Conservation (phyloP, 345 rosid genomes). For the Melaleuca quinquenervia region DNA sequence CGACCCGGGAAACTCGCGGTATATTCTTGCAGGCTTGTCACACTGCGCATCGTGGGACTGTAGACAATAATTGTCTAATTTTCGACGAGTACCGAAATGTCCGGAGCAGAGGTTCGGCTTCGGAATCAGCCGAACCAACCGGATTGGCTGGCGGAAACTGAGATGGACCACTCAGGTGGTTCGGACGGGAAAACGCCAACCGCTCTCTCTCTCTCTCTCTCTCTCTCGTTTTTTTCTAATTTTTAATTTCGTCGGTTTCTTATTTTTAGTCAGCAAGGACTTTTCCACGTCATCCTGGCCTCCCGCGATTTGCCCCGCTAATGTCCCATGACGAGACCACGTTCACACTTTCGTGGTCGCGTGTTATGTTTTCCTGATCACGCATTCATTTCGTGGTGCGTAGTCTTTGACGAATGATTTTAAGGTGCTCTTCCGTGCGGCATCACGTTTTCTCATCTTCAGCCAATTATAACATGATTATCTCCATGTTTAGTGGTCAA, state of each 20-base stretch:
- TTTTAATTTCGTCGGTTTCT: neutral
- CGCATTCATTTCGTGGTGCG: neutral
- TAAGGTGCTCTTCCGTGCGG: accelerated
- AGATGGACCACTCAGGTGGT: neutral
- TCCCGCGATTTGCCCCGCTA: neutral
- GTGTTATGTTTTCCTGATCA: neutral
- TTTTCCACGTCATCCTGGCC: neutral
- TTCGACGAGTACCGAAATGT: neutral
- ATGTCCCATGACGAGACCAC: neutral
- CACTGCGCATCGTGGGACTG: neutral
- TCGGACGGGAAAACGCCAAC: neutral
- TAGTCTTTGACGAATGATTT: neutral
- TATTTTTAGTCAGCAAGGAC: neutral
- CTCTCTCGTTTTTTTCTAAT: too few species aligned
- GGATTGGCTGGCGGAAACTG: neutral
- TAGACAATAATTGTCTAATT: neutral
- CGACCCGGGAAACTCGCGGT: neutral
- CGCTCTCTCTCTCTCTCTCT: neutral
- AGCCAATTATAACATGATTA: neutral
- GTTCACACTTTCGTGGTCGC: neutral
- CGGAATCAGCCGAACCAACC: neutral
- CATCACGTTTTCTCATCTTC: neutral
- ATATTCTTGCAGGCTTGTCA: too few species aligned
- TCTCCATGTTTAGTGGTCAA: neutral
- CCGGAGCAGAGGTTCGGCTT: neutral